phyloP scores from a whole-genome alignment of 1,284 basidiomycete species.

The Cutaneotrichosporon dermatis region DNA sequence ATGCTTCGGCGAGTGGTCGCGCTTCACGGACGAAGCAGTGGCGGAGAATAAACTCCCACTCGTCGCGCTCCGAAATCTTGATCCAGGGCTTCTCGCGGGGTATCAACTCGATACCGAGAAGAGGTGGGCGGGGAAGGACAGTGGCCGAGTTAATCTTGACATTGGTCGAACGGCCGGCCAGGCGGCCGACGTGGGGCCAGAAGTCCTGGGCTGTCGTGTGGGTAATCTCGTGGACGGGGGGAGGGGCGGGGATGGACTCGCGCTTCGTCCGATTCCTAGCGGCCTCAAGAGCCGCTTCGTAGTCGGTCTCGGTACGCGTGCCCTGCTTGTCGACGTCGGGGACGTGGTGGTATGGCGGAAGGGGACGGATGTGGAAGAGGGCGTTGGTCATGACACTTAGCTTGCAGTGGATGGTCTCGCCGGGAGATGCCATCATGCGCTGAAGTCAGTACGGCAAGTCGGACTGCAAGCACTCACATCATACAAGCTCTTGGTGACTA shows the following conservation, averaged over 20 bases:
- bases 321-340: slow-evolving; percentile 54
- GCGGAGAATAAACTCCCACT: slow-evolving; percentile 77
- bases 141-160: too few species aligned
- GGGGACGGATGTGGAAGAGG: slow-evolving; percentile 52
- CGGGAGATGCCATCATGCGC: slow-evolving; percentile 49
- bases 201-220: slow-evolving; percentile 8
- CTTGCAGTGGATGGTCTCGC: slow-evolving; percentile 59
- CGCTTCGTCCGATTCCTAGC: too few species aligned
- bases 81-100: slow-evolving; percentile 53
- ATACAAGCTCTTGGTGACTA: slow-evolving; percentile 64
- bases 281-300: not conserved
- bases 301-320: slow-evolving; percentile 44
- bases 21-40: slow-evolving; percentile 68
- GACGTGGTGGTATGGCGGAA: slow-evolving; percentile 54
- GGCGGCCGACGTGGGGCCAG: not conserved
- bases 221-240: slow-evolving; percentile 24
- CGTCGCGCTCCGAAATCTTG: slow-evolving; percentile 56
- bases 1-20: slow-evolving; percentile 55
- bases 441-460: slow-evolving; percentile 18
- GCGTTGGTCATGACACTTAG: slow-evolving; percentile 70
- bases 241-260: not conserved
- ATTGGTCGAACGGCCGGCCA: not conserved
- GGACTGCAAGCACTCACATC: slow-evolving; percentile 55
- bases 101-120: slow-evolving; percentile 39
- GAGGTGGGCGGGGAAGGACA: slow-evolving; percentile 20